These are phyloP conservation scores for Suillus tomentosus DNA, from an alignment of 768 basidiomycete genomes.

Conservation along the genomic window DNA sequence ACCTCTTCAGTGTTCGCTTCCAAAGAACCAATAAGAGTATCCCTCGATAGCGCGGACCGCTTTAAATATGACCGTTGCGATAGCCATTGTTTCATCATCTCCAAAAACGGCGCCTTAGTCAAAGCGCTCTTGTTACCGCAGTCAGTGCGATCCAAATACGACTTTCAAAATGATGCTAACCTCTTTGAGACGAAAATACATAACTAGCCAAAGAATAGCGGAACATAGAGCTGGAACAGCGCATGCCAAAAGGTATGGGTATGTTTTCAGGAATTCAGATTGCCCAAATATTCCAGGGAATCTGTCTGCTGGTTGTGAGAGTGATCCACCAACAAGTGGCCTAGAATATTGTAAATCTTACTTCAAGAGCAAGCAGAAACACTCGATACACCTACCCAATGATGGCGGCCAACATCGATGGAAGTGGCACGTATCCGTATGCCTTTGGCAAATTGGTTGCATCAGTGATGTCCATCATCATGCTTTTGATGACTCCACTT, in stretches of 20 bases:
- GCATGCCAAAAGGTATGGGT: background rate
- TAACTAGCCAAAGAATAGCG: background rate
- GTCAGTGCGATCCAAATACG: background rate
- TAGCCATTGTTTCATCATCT: background rate
- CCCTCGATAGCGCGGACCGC: background rate
- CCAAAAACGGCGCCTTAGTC: background rate
- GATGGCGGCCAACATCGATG: background rate
- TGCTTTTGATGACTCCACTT: background rate
- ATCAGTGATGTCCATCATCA: background rate
- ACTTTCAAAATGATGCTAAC: background rate
- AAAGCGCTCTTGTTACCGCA: background rate
- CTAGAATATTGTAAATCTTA: background rate
- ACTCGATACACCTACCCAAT: background rate
- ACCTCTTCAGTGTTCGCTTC: conserved; percentile 33
- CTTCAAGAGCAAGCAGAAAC: background rate
- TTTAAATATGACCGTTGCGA: background rate
- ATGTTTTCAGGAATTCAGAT: background rate
- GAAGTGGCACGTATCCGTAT: background rate
- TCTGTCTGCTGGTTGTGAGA: background rate
- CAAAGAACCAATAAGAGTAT: background rate
- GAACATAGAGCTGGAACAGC: background rate
- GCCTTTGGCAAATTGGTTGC: background rate
- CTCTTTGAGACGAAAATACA: background rate
- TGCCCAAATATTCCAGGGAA: background rate
- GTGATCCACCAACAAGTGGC: background rate